Evolutionary conservation across 306 rosid genomes (phyloP), one percentile per base, ranked within the genome.

Genomic region (Rosa persica): DNA sequence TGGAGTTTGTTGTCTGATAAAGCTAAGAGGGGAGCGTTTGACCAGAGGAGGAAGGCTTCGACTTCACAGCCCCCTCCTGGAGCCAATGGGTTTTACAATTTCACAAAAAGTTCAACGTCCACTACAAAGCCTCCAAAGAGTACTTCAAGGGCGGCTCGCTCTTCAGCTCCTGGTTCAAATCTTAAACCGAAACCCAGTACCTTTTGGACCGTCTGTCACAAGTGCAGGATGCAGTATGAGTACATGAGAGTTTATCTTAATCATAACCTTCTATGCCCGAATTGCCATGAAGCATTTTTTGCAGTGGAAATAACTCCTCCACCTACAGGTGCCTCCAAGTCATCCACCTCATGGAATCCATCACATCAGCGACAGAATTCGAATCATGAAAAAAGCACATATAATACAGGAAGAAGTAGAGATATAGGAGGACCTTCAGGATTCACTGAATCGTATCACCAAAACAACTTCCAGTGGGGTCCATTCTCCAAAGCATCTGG

Each of bases 171-270:
- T 86, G 66, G 87, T 79, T 30, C 87, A 58, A 49, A 83, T 55
- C 85, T 77, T 48, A 89, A 90, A 82, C 68, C 90, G 0, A 90
- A 87, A 77, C 64, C 87, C 30, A 87, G 78, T 78, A 93, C 99
- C 67, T 95, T 95, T 81, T 95, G 99, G 99, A 95, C 99, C 5
- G 93, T 90, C 55, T 95, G 99, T 76, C 83, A 83, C 57, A 78
- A 85, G 74, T 95, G 99, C 88, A 93, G 89, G 86, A 95, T 95
- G 98, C 99, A 95, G 70, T 95, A 93, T 8, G 99, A 95, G 86
- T 95, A 95, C 85, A 91, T 93, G 44, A 81, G 96, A 79, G 87
- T 93, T 69, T 95, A 95, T 84, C 90, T 93, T 64, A 91, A 93
- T 64, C 98, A 91, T 78, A 89, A 93, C 83, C 97, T 95, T 73